A percentile compares a stretch with the other conserved stretches of the same genome.
These are phyloP conservation scores for Salix exigua DNA, from an alignment of 345 rosid genomes.

Conservation along the genomic window DNA sequence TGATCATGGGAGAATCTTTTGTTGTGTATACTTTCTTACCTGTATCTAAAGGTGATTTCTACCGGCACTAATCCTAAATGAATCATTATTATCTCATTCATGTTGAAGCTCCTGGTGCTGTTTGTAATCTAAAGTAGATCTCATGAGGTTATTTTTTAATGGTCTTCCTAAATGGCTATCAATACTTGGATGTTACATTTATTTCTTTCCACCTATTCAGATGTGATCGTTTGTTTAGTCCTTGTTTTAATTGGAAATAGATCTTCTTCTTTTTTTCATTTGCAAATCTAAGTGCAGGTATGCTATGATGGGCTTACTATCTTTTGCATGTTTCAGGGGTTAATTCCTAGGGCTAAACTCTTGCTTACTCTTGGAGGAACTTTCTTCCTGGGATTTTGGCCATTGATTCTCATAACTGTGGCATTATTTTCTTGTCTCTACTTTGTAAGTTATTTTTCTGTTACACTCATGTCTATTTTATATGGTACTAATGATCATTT, in stretches of 20 bases:
- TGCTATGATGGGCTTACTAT: not conserved
- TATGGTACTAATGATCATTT: not conserved
- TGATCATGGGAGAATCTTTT: not conserved
- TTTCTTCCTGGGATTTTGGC: conserved; percentile 86
- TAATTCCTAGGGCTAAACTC: conserved; percentile 82
- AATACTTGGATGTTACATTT: not conserved
- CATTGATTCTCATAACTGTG: conserved; percentile 63
- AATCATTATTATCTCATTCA: not conserved
- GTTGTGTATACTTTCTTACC: not conserved
- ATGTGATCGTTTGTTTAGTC: not conserved
- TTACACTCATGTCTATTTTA: not conserved
- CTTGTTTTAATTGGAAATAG: not conserved
- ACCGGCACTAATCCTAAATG: not conserved
- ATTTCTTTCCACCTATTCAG: not conserved
- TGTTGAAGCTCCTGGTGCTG: not conserved
- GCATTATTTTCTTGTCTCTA: conserved; percentile 68
- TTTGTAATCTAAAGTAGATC: not conserved
- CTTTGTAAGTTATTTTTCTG: conserved; percentile 50
- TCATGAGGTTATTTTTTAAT: not conserved
- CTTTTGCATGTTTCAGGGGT: conserved; percentile 57
- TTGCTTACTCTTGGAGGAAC: conserved; percentile 83
- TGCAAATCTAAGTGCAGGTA: not conserved
- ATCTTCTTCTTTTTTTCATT: not conserved
- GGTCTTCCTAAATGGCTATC: not conserved
- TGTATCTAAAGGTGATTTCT: not conserved